Percentiles rank a stretch among this genome's conserved stretches.
Conservation (phyloP, 2,329 filamentous ascomycete species). For the Neofusicoccum laricinum region DNA sequence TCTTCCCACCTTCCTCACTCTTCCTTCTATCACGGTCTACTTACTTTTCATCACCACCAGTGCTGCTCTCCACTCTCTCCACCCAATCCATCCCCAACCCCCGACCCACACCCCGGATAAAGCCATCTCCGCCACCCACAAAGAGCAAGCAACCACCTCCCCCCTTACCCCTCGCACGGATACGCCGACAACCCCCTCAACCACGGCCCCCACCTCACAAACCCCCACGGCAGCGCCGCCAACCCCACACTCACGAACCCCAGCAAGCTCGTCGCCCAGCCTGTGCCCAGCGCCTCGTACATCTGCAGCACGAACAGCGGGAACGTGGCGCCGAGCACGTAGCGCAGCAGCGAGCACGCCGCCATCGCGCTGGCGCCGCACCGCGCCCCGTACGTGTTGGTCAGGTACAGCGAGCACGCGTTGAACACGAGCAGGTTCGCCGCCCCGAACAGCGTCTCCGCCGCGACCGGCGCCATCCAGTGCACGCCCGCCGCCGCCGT, state of each 20-base stretch:
- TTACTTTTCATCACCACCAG: too few species aligned
- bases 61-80: background rate
- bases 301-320: conserved; percentile 59
- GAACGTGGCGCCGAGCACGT: conserved; percentile 55
- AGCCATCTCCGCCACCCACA: background rate
- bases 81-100: background rate
- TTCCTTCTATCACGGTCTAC: too few species aligned
- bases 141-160: too few species aligned
- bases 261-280: conserved; percentile 40
- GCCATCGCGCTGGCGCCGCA: conserved; percentile 58
- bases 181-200: conserved; percentile 7
- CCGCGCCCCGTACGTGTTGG: conserved; percentile 55
- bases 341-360: conserved; percentile 59
- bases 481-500: conserved; percentile 32
- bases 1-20: background rate
- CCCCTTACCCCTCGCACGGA: conserved; percentile 6
- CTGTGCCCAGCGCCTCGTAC: conserved; percentile 33
- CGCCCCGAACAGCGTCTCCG: conserved; percentile 27
- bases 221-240: conserved; percentile 35
- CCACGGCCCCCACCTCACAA: conserved; percentile 1
- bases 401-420: conserved; percentile 43
- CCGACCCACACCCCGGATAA: background rate
- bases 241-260: conserved; percentile 38
- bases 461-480: conserved; percentile 38
- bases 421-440: conserved; percentile 35